Evolutionary conservation across 164 flowering plant species (phyloP), one percentile per base, ranked within the genome.

Genomic region (Hamamelis virginiana): DNA sequence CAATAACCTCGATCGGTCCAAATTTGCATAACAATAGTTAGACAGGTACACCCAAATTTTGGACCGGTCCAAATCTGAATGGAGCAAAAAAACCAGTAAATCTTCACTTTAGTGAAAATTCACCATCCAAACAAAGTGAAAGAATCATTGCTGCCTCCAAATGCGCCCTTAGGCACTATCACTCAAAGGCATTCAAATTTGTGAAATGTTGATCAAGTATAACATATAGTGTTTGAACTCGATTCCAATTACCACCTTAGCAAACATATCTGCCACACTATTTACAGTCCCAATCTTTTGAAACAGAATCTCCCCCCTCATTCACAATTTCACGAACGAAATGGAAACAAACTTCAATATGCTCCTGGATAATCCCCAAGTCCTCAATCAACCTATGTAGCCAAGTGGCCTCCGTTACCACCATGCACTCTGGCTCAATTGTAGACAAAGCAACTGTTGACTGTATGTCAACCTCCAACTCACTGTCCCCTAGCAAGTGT

Each of bases 201-300:
- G n/a, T n/a, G n/a, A n/a, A n/a, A n/a, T n/a, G n/a, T n/a, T 50
- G n/a, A 5, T 9, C 23, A 52, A 52, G 22, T 52, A 1, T 23
- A 52, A 4, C n/a, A n/a, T n/a, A 14, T 10, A 52, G 21, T 52
- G 57, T 4, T 1, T n/a, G 25, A 52, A n/a, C 44, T 61, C 6
- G 9, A 18, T 41, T 18, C 45, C 46, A n/a, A n/a, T n/a, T n/a
- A n/a, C 21, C 44, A 9, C 6, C 48, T 33, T 61, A 9, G 56
- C 59, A 19, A 68, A 6, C 64, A 68, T 68, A 46, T 68, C 71
- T 14, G 71, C 64, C 59, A 44, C 38, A 59, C 45, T 68, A 45
- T 68, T 23, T 4, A 12, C 43, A 1, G 22, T 68, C 1, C 8
- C 15, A 44, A 68, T 59, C 44, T 68, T 68, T 52, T 23, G 64